Conservation (phyloP, 805 yeast species). For the Candida boleticola region DNA sequence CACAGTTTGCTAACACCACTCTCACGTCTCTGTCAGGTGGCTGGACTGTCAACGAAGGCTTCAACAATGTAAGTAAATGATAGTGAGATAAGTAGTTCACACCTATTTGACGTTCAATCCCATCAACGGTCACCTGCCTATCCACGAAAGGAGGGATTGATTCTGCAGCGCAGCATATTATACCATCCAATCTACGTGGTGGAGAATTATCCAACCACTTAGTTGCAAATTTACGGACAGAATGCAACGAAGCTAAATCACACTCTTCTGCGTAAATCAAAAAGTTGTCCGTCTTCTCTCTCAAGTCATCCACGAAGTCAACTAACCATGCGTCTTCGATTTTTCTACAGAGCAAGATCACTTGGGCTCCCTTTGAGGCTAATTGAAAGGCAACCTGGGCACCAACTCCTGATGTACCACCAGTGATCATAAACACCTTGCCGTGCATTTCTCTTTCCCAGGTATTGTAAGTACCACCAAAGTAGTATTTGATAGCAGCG, state of each 20-base stretch:
- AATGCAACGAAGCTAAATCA: constrained; percentile 69
- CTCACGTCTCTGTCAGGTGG: constrained; percentile 95
- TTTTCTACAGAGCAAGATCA: constrained; percentile 67
- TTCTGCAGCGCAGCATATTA: constrained; percentile 85
- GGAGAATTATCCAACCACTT: constrained; percentile 90
- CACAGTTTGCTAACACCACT: constrained; percentile 73
- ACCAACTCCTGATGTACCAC: constrained; percentile 95
- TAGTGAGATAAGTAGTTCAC: constrained; percentile 78
- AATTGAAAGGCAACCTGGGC: constrained; percentile 70
- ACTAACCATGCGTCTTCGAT: constrained; percentile 67
- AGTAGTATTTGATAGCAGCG: constrained; percentile 63
- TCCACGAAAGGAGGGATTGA: constrained; percentile 64
- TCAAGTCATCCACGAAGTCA: constrained; percentile 75
- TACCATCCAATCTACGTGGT: constrained; percentile 87
- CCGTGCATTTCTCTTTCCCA: constrained; percentile 96
- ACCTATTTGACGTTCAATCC: constrained; percentile 82
- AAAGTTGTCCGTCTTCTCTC: constrained; percentile 66
- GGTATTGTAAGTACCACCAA: constrained; percentile 76
- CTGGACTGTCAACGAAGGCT: constrained; percentile 84
- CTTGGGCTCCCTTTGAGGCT: constrained; percentile 83
- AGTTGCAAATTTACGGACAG: constrained; percentile 87
- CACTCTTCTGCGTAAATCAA: constrained; percentile 90
- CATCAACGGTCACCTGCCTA: constrained; percentile 74
- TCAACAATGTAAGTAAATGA: constrained; percentile 74
- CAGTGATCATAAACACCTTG: constrained; percentile 76